Conservation (phyloP, 768 basidiomycete species). For the Mycena vitilis region DNA sequence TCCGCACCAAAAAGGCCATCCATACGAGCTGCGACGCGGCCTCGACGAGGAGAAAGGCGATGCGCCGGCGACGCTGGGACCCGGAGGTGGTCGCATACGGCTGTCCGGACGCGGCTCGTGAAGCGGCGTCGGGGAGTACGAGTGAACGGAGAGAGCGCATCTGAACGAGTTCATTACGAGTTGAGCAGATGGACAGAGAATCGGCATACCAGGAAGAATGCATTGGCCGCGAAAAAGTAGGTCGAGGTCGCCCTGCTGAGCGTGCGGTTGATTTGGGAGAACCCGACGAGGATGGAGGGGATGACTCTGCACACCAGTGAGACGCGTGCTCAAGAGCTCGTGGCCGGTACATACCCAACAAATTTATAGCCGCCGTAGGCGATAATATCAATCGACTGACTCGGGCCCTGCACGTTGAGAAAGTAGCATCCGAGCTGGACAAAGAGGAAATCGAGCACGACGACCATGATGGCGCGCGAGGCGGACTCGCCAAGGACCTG, state of each 20-base stretch:
- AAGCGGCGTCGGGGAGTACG: constrained; percentile 84
- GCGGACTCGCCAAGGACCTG: constrained; percentile 88
- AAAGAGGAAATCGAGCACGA: constrained; percentile 88
- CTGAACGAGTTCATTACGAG: constrained; percentile 51
- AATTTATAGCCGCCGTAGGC: constrained; percentile 99
- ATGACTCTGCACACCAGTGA: constrained; percentile 73
- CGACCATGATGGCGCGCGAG: constrained; percentile 84
- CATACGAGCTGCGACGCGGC: constrained; percentile 86
- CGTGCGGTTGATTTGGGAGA: constrained; percentile 71
- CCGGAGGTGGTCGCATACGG: constrained; percentile 72
- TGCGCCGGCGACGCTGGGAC: constrained; percentile 81
- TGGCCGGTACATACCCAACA: constrained; percentile 74
- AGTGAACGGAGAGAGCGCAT: constrained; percentile 93
- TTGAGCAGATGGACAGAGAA: background rate
- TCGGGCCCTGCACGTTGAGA: constrained; percentile 82
- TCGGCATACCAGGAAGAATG: constrained; percentile 87
- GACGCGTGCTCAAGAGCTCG: background rate
- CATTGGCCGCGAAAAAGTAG: constrained; percentile 90
- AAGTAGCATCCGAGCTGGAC: constrained; percentile 95
- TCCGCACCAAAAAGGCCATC: constrained; percentile 86
- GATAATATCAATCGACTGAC: constrained; percentile 82
- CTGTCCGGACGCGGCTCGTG: constrained; percentile 50
- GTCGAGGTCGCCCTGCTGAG: constrained; percentile 79
- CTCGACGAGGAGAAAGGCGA: constrained; percentile 90
- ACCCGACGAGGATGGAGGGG: constrained; percentile 76